Evolutionary conservation across 2,329 filamentous ascomycete genomes (phyloP).

Genomic region (Neoarthrinium moseri): DNA sequence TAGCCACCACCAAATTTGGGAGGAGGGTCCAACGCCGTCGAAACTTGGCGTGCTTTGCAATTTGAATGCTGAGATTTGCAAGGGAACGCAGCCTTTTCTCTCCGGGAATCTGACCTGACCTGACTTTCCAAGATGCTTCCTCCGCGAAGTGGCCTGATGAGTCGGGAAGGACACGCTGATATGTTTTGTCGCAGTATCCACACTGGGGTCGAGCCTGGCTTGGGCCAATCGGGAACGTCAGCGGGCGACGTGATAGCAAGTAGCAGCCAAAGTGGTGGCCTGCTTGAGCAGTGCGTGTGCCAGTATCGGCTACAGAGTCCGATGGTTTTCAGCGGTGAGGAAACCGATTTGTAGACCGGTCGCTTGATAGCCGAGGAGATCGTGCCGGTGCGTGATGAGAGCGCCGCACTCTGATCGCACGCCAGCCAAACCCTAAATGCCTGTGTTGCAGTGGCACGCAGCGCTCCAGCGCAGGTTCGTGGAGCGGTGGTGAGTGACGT

Average conservation of each 20-base stretch:
- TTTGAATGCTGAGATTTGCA: background rate
- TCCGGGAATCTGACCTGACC: too few species aligned
- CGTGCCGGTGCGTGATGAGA: too few species aligned
- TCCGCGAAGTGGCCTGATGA: background rate
- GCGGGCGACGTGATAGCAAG: conserved; percentile 7
- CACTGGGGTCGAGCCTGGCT: background rate
- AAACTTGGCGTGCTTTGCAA: background rate
- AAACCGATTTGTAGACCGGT: too few species aligned
- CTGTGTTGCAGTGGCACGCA: too few species aligned
- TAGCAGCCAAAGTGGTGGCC: background rate
- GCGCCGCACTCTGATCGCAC: too few species aligned
- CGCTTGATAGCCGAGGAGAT: too few species aligned
- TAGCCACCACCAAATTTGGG: conserved; percentile 1
- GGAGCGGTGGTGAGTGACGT: too few species aligned
- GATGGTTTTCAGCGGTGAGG: too few species aligned
- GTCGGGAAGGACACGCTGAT: conserved; percentile 8
- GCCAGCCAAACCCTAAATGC: too few species aligned
- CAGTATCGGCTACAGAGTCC: background rate
- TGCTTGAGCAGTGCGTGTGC: background rate
- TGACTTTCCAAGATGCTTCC: conserved; percentile 1
- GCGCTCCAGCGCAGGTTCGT: too few species aligned
- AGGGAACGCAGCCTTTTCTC: background rate
- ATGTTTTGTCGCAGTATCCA: conserved; percentile 12
- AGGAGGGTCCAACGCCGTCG: background rate
- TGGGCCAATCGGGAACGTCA: conserved; percentile 11